Evolutionary conservation across 352 stramenopile genomes (phyloP).

Genomic region (Globisporangium alternatum): DNA sequence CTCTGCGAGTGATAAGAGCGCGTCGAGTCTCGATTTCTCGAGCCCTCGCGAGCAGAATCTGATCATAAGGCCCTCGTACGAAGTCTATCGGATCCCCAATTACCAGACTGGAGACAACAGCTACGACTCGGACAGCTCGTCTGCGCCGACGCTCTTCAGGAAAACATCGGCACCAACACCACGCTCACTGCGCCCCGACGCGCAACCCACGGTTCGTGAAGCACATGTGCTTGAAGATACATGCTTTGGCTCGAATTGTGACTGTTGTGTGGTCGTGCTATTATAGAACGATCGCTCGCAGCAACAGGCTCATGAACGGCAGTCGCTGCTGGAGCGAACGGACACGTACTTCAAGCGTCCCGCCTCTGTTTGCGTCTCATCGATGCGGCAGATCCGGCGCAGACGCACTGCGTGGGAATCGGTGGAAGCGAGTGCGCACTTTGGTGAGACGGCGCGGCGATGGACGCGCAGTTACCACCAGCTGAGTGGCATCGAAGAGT

Average conservation of each 20-base stretch:
- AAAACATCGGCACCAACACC: constrained; percentile 64
- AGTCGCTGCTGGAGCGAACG: constrained; percentile 57
- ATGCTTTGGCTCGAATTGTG: background rate
- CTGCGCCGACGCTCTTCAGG: constrained; percentile 35
- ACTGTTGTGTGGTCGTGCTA: background rate
- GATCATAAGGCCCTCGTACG: constrained; percentile 26
- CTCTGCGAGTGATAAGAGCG: constrained; percentile 26
- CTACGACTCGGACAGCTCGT: constrained; percentile 56
- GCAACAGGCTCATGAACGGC: constrained; percentile 27
- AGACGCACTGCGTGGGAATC: constrained; percentile 58
- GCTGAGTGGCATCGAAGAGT: constrained; percentile 60
- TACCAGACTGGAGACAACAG: constrained; percentile 12
- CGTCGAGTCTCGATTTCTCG: constrained; percentile 18
- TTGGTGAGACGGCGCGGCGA: constrained; percentile 46
- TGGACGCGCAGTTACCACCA: constrained; percentile 71
- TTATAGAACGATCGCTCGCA: background rate
- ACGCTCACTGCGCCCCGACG: constrained; percentile 23
- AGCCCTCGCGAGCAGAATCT: background rate
- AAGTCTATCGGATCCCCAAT: constrained; percentile 31
- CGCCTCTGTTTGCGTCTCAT: constrained; percentile 52
- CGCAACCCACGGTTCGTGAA: background rate
- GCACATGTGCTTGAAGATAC: background rate
- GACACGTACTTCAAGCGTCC: constrained; percentile 48
- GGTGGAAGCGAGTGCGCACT: constrained; percentile 53
- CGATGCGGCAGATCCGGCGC: constrained; percentile 39